phyloP scores from a whole-genome alignment of 2,329 filamentous ascomycete species.

The Diaporthe nobilis region DNA sequence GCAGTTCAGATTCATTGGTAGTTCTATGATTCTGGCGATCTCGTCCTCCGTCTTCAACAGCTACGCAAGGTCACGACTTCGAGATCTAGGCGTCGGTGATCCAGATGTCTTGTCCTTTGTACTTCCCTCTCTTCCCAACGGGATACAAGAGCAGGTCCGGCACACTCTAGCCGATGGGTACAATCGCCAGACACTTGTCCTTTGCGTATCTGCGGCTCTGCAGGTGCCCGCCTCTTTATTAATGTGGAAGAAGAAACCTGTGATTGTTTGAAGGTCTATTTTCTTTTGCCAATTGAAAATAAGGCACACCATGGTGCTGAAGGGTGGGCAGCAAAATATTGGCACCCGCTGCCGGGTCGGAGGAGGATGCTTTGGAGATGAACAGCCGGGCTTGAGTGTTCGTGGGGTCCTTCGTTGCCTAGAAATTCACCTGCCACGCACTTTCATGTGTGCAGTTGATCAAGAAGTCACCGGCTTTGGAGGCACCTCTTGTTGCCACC shows the following conservation, averaged over 20 bases:
- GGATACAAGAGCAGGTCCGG: neutral
- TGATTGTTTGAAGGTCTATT: neutral
- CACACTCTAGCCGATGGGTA: neutral
- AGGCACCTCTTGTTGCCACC: too few relatives aligned
- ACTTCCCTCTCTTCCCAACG: neutral
- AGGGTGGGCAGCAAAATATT: neutral
- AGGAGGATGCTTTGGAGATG: neutral
- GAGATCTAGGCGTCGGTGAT: neutral
- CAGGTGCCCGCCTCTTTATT: neutral
- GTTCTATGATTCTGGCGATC: neutral
- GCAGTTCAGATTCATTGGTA: constrained; percentile 8
- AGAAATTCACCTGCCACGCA: too few relatives aligned
- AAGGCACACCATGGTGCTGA: neutral
- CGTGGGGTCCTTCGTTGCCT: neutral
- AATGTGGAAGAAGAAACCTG: neutral
- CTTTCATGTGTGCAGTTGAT: too few relatives aligned
- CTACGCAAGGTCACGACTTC: neutral
- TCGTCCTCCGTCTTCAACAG: neutral
- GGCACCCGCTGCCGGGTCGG: neutral
- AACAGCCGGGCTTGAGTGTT: neutral
- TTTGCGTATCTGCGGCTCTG: neutral
- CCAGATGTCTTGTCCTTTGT: neutral
- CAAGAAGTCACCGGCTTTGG: too few relatives aligned
- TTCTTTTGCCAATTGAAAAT: neutral
- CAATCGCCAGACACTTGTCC: neutral